Evolutionary conservation across 2,329 filamentous ascomycete genomes (phyloP).

Genomic region (Coniochaeta pulveracea): DNA sequence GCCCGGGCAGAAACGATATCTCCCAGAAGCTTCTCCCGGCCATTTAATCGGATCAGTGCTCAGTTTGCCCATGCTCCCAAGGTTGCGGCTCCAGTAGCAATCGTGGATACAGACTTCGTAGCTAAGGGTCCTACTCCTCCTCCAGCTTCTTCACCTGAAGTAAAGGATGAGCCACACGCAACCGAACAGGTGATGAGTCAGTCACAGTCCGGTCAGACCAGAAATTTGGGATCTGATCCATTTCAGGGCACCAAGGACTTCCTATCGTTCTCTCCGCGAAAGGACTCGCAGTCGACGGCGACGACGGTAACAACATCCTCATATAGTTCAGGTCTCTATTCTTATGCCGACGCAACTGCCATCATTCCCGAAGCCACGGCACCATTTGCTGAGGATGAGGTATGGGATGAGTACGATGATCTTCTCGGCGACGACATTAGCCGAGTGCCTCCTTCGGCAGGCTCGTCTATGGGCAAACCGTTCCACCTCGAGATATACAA

Average conservation of each 20-base stretch:
- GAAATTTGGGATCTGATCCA: slow-evolving; percentile 18
- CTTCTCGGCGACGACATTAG: slow-evolving; percentile 55
- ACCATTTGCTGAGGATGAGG: slow-evolving; percentile 67
- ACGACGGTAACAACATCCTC: slow-evolving; percentile 44
- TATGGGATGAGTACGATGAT: slow-evolving; percentile 93
- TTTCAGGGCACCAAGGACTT: slow-evolving; percentile 46
- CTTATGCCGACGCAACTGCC: slow-evolving; percentile 52
- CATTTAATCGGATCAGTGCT: slow-evolving; percentile 52
- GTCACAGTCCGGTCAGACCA: slow-evolving; percentile 18
- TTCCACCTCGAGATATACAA: slow-evolving; percentile 43
- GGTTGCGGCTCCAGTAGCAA: slow-evolving; percentile 14
- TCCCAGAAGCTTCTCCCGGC: slow-evolving; percentile 74
- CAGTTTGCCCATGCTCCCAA: slow-evolving; percentile 22
- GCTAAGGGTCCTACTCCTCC: slow-evolving; percentile 36
- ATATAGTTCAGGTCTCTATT: slow-evolving; percentile 54
- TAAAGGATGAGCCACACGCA: slow-evolving; percentile 24
- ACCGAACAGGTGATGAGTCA: too few species aligned
- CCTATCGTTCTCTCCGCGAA: slow-evolving; percentile 59
- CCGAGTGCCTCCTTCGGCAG: slow-evolving; percentile 36
- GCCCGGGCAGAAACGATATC: slow-evolving; percentile 55
- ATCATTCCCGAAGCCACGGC: slow-evolving; percentile 51
- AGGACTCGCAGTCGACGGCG: slow-evolving; percentile 54
- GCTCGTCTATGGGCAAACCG: slow-evolving; percentile 43
- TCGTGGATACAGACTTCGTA: slow-evolving; percentile 27
- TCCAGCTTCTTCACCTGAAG: slow-evolving; percentile 27